A percentile compares a stretch with the other conserved stretches of the same genome.
Evolutionary conservation across 2,329 filamentous ascomycete species (phyloP).

Genomic region (Pleurostoma richardsiae): DNA sequence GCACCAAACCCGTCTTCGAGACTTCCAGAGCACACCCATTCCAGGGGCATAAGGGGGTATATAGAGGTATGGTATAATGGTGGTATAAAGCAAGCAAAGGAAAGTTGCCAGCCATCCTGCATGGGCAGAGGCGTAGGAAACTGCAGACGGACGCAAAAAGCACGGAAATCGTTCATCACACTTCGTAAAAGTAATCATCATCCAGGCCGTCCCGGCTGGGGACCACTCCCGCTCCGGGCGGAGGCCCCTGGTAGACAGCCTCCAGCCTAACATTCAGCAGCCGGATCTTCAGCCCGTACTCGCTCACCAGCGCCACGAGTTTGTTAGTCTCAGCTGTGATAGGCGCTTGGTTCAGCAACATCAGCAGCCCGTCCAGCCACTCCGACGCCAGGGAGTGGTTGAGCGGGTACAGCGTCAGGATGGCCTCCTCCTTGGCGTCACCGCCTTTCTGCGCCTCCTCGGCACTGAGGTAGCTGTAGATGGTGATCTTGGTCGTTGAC

Average conservation of each 20-base stretch:
- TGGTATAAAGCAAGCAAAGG: no score
- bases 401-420: constrained; percentile 78
- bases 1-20: no score
- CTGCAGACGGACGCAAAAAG: no score
- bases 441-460: constrained; percentile 27
- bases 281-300: constrained; percentile 89
- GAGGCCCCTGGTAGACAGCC: constrained; percentile 61
- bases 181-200: constrained; percentile 90
- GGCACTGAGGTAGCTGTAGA: constrained; percentile 64
- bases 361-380: constrained; percentile 92
- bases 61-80: no score
- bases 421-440: constrained; percentile 60
- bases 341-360: constrained; percentile 90
- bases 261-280: constrained; percentile 89
- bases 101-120: no score
- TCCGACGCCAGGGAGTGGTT: constrained; percentile 84
- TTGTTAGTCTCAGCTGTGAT: constrained; percentile 97
- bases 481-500: constrained; percentile 80
- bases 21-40: no score
- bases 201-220: constrained; percentile 82
- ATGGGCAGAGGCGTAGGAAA: no score
- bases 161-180: constrained; percentile 30
- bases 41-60: no score
- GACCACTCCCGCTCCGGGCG: constrained; percentile 66
- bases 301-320: constrained; percentile 76